A percentile compares a stretch with the other conserved stretches of the same genome.
Evolutionary conservation across 345 rosid species (phyloP).

Genomic region (Durio zibethinus): DNA sequence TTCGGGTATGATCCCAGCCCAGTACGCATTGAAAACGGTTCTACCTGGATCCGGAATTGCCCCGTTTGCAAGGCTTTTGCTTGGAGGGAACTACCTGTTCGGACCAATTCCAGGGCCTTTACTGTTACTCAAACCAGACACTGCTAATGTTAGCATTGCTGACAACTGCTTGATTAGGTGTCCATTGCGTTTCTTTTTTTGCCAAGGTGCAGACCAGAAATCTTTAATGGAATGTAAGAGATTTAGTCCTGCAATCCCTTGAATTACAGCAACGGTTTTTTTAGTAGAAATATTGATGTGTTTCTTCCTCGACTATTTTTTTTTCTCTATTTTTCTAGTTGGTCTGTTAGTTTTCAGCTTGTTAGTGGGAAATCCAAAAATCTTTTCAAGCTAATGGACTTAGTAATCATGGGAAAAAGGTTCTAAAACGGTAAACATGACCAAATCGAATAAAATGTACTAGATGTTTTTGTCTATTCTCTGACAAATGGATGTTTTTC

Average conservation of each 20-base stretch:
- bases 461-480: not conserved
- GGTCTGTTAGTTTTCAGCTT: not conserved
- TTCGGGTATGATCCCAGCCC: constrained; percentile 58
- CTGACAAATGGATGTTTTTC: not conserved
- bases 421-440: not conserved
- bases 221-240: constrained; percentile 61
- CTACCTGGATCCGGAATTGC: constrained; percentile 44
- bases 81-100: constrained; percentile 79
- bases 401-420: not conserved
- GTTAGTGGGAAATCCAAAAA: not conserved
- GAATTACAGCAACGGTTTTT: not conserved
- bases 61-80: constrained; percentile 62
- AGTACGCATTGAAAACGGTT: constrained; percentile 43
- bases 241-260: constrained; percentile 47
- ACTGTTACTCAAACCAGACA: constrained; percentile 54
- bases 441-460: not conserved
- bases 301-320: not conserved
- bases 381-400: not conserved
- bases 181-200: constrained; percentile 64
- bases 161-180: constrained; percentile 77
- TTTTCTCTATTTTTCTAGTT: not conserved
- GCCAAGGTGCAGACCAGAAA: constrained; percentile 70
- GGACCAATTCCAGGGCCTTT: constrained; percentile 72
- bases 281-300: not conserved
- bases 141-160: constrained; percentile 51